Percentiles rank a stretch among this genome's conserved stretches.
Conservation (phyloP, 1,139 yeast species). For the Saccharomycopsis hybrid region DNA sequence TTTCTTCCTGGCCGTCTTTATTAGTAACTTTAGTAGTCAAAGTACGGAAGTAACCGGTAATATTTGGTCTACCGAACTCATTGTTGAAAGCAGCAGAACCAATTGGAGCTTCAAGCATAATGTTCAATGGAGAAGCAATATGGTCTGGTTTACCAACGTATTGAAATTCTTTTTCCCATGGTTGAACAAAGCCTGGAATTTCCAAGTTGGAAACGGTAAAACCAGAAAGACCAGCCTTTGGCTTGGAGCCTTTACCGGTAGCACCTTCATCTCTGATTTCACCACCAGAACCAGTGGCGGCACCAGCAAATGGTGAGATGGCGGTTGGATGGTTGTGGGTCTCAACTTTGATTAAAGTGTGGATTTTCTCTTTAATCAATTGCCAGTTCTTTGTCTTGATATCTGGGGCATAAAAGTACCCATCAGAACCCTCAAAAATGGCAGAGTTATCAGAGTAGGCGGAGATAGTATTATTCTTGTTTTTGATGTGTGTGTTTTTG, state of each 20-base stretch:
- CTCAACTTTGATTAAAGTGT: constrained; percentile 91
- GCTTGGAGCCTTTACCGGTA: constrained; percentile 95
- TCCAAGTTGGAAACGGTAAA: constrained; percentile 86
- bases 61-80: constrained; percentile 98
- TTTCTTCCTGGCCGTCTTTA: constrained; percentile 61
- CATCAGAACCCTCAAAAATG: constrained; percentile 82
- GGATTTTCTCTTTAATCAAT: constrained; percentile 69
- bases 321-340: constrained; percentile 99
- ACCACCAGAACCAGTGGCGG: constrained; percentile 99
- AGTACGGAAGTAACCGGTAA: constrained; percentile 94
- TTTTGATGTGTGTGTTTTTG: constrained; percentile 79
- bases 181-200: constrained; percentile 81
- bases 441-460: constrained; percentile 99
- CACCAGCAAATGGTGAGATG: constrained; percentile 98
- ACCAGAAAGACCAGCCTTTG: constrained; percentile 95
- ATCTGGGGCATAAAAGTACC: constrained; percentile 74
- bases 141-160: constrained; percentile 86
- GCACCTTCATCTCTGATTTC: constrained; percentile 99
- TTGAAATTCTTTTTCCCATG: constrained; percentile 71
- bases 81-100: constrained; percentile 98
- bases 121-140: constrained; percentile 87
- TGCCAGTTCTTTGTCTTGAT: constrained; percentile 65
- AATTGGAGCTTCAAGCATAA: constrained; percentile 95
- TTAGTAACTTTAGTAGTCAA: constrained; percentile 67
- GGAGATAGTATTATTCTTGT: constrained; percentile 79